Conservation (phyloP, 202 grass and related monocot species). For the Hordeum pubiflorum region DNA sequence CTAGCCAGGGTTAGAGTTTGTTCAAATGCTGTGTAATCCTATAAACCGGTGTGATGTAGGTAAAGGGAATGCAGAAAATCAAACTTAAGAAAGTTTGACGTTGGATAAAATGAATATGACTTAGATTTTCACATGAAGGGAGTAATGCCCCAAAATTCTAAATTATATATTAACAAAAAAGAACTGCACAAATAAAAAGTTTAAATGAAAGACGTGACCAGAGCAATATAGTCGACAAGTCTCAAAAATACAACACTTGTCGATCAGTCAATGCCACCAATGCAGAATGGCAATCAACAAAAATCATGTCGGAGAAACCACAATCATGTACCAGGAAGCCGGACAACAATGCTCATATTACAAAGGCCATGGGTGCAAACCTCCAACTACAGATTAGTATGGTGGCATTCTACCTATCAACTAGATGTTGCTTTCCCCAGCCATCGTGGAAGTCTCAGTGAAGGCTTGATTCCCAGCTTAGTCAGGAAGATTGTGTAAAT, state of each 20-base stretch:
- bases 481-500: constrained; percentile 64
- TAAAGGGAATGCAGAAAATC: neutral
- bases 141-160: neutral
- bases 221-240: neutral
- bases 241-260: neutral
- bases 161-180: neutral
- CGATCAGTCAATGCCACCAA: neutral
- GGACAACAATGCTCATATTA: neutral
- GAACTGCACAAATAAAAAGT: neutral
- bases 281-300: neutral
- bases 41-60: too few species aligned
- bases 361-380: neutral
- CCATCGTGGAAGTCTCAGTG: constrained; percentile 72
- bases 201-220: neutral
- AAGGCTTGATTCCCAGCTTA: constrained; percentile 72
- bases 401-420: constrained; percentile 2
- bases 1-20: neutral
- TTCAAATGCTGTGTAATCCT: too few species aligned
- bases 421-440: constrained; percentile 48
- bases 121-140: neutral
- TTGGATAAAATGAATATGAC: neutral
- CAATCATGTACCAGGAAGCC: neutral
- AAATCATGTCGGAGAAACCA: neutral
- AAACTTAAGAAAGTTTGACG: neutral
- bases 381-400: neutral